Evolutionary conservation across 257 asterid species (phyloP).

Genomic region (Lavandula angustifolia): DNA sequence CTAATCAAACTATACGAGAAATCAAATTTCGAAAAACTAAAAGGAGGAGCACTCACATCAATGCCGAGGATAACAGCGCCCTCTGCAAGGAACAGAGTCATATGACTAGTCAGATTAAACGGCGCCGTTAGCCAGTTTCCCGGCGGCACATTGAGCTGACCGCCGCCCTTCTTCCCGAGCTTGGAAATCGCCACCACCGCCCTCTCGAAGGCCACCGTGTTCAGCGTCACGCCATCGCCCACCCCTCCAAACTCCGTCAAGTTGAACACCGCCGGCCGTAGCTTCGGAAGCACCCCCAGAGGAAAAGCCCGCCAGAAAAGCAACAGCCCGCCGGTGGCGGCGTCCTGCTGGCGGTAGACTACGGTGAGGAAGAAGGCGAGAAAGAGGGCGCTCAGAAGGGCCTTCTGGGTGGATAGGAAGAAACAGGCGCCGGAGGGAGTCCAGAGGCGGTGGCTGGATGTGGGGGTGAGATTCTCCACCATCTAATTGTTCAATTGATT

Average conservation of each 20-base stretch:
- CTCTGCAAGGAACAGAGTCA: too few relatives aligned
- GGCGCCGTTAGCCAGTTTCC: constrained; percentile 36
- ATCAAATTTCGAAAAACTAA: too few relatives aligned
- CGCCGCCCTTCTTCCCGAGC: constrained; percentile 62
- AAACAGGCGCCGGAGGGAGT: constrained; percentile 36
- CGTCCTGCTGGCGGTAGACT: constrained; percentile 50
- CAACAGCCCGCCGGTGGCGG: constrained; percentile 41
- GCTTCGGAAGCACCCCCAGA: constrained; percentile 39
- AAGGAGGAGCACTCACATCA: too few relatives aligned
- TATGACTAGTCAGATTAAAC: too few relatives aligned
- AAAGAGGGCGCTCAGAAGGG: constrained; percentile 19
- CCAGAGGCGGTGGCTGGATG: constrained; percentile 45
- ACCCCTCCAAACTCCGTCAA: constrained; percentile 76
- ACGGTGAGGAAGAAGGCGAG: constrained; percentile 41
- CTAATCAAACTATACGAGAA: too few relatives aligned
- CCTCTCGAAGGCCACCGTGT: constrained; percentile 66
- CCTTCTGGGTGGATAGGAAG: too few relatives aligned
- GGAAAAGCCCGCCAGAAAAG: constrained; percentile 43
- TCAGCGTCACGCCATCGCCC: constrained; percentile 67
- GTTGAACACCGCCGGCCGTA: constrained; percentile 32
- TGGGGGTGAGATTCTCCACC: constrained; percentile 45
- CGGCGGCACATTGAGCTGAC: constrained; percentile 66
- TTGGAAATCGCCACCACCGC: constrained; percentile 59
- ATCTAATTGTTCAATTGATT: constrained; percentile 25
- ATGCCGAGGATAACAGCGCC: too few relatives aligned